These are phyloP conservation scores for Phytophthora citrophthora DNA, from an alignment of 352 stramenopile species.

Conservation along the genomic window DNA sequence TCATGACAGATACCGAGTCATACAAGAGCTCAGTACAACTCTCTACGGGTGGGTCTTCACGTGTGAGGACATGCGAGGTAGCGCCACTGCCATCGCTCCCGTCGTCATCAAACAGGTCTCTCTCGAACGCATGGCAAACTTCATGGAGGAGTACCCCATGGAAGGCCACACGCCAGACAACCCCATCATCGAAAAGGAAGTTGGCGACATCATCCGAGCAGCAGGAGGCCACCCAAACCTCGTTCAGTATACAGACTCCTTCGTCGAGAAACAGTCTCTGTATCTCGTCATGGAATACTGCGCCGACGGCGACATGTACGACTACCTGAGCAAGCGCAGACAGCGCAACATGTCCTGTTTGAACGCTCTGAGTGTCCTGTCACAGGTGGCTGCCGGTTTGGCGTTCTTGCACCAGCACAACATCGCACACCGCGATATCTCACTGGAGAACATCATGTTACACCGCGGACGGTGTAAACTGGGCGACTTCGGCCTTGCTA, in stretches of 20 bases:
- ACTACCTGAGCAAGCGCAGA: constrained; percentile 29
- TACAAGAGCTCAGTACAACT: too few relatives aligned
- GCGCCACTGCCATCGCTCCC: background rate
- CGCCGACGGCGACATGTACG: constrained; percentile 42
- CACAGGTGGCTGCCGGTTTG: constrained; percentile 36
- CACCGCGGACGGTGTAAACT: constrained; percentile 49
- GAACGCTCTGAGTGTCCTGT: constrained; percentile 39
- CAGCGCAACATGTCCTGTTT: constrained; percentile 28
- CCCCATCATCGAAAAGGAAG: constrained; percentile 48
- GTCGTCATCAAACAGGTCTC: constrained; percentile 58
- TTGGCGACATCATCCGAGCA: constrained; percentile 36
- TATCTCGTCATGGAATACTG: constrained; percentile 60
- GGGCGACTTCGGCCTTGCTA: constrained; percentile 55
- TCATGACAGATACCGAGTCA: constrained; percentile 37
- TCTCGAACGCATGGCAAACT: constrained; percentile 36
- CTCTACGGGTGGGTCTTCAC: constrained; percentile 57
- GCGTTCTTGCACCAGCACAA: constrained; percentile 38
- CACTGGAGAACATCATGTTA: constrained; percentile 42
- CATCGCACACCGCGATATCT: constrained; percentile 36
- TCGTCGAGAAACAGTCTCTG: constrained; percentile 44
- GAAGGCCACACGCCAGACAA: constrained; percentile 38
- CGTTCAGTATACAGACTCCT: constrained; percentile 50
- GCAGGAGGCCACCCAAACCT: constrained; percentile 52
- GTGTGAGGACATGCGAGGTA: constrained; percentile 41
- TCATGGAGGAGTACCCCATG: constrained; percentile 21